phyloP scores from a whole-genome alignment of 768 basidiomycete species.

The Serendipita sp. region DNA sequence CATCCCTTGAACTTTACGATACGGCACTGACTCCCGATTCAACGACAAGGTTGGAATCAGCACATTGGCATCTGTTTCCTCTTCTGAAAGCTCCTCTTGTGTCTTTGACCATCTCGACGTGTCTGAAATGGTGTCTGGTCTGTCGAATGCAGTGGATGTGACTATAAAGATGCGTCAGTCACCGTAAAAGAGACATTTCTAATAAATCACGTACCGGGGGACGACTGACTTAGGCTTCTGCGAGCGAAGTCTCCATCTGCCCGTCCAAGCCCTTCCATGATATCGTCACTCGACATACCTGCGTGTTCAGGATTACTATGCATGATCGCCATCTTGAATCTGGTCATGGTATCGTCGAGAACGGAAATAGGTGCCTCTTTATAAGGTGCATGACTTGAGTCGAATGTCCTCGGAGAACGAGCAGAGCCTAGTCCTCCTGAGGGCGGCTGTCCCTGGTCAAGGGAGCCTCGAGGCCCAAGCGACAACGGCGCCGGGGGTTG shows the following conservation, averaged over 20 bases:
- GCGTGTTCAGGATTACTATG: conserved; percentile 1
- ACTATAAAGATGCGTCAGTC: no score
- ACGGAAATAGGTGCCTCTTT: conserved; percentile 51
- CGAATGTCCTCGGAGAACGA: not conserved
- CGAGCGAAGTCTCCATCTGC: not conserved
- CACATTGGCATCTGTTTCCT: conserved; percentile 22
- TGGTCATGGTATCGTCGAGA: conserved; percentile 67
- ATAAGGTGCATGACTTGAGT: conserved; percentile 18
- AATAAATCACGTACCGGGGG: not conserved
- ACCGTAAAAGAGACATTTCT: no score
- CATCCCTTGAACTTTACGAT: conserved; percentile 32
- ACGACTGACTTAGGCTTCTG: no score
- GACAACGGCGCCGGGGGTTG: conserved; percentile 3
- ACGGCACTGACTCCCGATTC: conserved; percentile 30
- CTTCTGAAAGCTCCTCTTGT: not conserved
- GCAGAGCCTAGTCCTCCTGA: not conserved
- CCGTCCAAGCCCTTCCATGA: not conserved
- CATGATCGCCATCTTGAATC: conserved; percentile 61
- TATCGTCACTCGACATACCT: conserved; percentile 3
- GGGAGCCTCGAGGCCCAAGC: conserved; percentile 7
- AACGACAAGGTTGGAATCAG: conserved; percentile 33
- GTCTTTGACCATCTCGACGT: not conserved
- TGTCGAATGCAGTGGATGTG: no score
- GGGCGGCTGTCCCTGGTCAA: conserved; percentile 12
- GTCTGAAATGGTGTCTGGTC: not conserved